These are phyloP conservation scores for Ustilago esculenta DNA, from an alignment of 1,284 basidiomycete genomes.

Conservation along the genomic window DNA sequence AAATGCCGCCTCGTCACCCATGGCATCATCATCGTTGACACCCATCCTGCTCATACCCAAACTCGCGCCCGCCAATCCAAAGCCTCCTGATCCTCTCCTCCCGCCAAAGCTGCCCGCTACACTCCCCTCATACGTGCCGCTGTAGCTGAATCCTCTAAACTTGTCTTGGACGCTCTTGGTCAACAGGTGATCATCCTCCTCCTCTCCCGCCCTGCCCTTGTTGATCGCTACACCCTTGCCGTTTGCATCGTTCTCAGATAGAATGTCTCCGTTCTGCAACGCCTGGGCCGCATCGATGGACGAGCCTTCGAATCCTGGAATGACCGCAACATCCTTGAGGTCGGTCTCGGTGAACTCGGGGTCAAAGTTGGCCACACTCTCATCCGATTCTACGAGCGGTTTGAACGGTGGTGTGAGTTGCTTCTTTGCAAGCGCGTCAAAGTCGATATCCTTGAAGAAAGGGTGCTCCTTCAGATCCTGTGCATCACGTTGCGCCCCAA, in stretches of 20 bases:
- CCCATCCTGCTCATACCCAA: conserved; percentile 59
- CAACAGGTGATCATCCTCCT: conserved; percentile 52
- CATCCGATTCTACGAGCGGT: conserved; percentile 96
- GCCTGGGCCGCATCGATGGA: conserved; percentile 30
- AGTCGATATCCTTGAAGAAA: conserved; percentile 84
- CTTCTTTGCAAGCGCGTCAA: conserved; percentile 76
- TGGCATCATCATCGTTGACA: conserved; percentile 42
- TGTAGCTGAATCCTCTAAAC: conserved; percentile 66
- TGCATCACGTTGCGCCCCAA: conserved; percentile 89
- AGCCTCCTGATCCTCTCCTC: conserved; percentile 37
- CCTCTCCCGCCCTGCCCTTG: conserved; percentile 23
- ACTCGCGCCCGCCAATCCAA: conserved; percentile 50
- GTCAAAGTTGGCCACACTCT: conserved; percentile 97
- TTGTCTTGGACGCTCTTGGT: conserved; percentile 64
- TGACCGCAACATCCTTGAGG: conserved; percentile 69
- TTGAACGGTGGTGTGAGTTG: conserved; percentile 98
- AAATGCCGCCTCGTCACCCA: conserved; percentile 29
- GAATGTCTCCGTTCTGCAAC: conserved; percentile 27
- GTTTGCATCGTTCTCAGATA: conserved; percentile 20
- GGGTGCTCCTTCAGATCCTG: conserved; percentile 94
- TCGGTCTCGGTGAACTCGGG: conserved; percentile 94
- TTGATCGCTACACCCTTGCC: conserved; percentile 46
- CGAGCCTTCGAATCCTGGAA: conserved; percentile 56
- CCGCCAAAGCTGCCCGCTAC: conserved; percentile 56
- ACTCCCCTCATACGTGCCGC: conserved; percentile 61